These are phyloP conservation scores for Corylus americana DNA, from an alignment of 306 rosid genomes.

Conservation along the genomic window DNA sequence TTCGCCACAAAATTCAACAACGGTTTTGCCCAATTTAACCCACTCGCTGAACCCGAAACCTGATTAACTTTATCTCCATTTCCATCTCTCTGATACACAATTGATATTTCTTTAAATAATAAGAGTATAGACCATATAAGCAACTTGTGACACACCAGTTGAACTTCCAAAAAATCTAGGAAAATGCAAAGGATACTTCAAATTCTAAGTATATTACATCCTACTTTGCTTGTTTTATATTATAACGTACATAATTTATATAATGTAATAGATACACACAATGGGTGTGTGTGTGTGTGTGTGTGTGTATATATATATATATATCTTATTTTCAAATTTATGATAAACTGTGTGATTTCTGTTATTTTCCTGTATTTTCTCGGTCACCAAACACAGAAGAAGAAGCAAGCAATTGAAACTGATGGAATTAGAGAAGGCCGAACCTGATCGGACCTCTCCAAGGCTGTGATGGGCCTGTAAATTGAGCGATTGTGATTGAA, in stretches of 20 bases:
- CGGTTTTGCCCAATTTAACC: conserved; percentile 52
- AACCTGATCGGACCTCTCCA: conserved; percentile 62
- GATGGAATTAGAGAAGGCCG: not conserved
- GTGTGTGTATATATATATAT: not conserved
- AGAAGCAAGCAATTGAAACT: not conserved
- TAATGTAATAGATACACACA: not conserved
- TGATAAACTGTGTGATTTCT: not conserved
- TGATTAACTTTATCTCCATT: conserved; percentile 37
- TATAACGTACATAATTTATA: no score
- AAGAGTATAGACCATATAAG: not conserved
- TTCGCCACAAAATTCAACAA: conserved; percentile 54
- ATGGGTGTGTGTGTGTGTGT: no score
- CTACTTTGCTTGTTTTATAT: not conserved
- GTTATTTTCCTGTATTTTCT: not conserved
- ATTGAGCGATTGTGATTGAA: conserved; percentile 18
- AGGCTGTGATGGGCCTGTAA: conserved; percentile 41
- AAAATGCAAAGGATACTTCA: not conserved
- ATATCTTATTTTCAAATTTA: not conserved
- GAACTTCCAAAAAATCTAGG: not conserved
- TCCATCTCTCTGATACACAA: conserved; percentile 52
- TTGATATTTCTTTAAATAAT: not conserved
- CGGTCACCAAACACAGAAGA: conserved; percentile 16
- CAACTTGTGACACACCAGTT: not conserved
- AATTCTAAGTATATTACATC: not conserved
- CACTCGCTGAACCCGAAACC: conserved; percentile 27